Evolutionary conservation across 108 stramenopile genomes (phyloP), one percentile per base, ranked within the genome.

Genomic region (Cylindrotheca closterium): DNA sequence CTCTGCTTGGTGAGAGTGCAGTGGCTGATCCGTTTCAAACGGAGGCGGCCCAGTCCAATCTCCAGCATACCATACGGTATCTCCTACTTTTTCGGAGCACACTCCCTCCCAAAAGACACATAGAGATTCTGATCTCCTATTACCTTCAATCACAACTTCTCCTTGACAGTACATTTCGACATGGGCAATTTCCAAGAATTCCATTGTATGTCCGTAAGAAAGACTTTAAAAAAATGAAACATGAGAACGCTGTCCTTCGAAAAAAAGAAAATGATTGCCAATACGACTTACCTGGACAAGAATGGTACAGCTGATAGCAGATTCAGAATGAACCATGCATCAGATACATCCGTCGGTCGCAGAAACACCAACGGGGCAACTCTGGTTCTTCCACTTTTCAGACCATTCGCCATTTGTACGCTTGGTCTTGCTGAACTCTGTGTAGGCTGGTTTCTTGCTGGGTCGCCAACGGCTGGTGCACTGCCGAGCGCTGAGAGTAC

Each of bases 301-400:
- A 89, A 89, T 1, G 88, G 88, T 7, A 89, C 84, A 24, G 84
- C 81, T 47, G 75, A 80, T 29, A 89, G 65, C 1, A 89, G 70
- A 57, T 82, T 84, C 33, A 89, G 70, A 52, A 89, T 84, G 64
- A 89, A 89, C 88, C 88, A 89, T 17, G 85, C 76, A 82, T 89
- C 88, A 3, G 84, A 84, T 24, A 76, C 79, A 28, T 81, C 85
- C n/a, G 88, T 77, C 10, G 84, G 84, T 18, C 88, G 69, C 27
- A 82, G 54, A 2, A 85, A 83, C 21, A 89, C 84, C 32, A 78
- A 66, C 30, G 85, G 81, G 4, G 81, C 75, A 34, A 70, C 54
- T 29, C 62, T 57, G 17, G 31, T 7, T 48, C 33, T 15, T 19
- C 55, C 55, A 29, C 56, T 61, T n/a, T n/a, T n/a, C 45, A 47